These are phyloP conservation scores for Murraya paniculata DNA, from an alignment of 345 rosid species.

Conservation along the genomic window DNA sequence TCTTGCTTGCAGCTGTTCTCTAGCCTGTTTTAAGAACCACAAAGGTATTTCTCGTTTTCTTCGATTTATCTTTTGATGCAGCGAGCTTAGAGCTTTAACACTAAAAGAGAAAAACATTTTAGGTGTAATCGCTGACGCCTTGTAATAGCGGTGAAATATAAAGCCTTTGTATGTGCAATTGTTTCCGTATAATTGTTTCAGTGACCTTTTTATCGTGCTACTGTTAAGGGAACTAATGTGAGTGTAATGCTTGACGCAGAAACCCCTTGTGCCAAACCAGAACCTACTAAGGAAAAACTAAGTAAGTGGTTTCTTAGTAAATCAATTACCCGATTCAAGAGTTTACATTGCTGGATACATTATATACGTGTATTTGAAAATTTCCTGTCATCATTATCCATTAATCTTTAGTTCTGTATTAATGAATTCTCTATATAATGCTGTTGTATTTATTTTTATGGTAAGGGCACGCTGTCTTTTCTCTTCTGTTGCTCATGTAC, in stretches of 20 bases:
- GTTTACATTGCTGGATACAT: background rate
- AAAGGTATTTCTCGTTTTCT: constrained; percentile 29
- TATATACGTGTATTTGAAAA: background rate
- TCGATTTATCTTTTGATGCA: background rate
- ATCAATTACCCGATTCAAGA: background rate
- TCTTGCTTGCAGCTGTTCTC: constrained; percentile 60
- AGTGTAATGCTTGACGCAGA: constrained; percentile 46
- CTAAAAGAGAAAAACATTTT: background rate
- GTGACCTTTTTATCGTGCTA: background rate
- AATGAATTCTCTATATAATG: background rate
- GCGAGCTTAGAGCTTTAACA: background rate
- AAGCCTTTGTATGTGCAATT: background rate
- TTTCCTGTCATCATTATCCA: background rate
- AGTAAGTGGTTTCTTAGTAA: constrained; percentile 30
- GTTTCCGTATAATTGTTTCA: background rate
- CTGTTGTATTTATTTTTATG: background rate
- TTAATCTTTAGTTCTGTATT: background rate
- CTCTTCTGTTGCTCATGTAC: background rate
- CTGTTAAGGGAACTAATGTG: constrained; percentile 14
- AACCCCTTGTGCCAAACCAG: constrained; percentile 67
- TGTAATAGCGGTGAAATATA: background rate
- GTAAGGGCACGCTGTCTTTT: background rate
- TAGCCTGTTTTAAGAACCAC: constrained; percentile 46
- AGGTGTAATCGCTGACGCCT: background rate
- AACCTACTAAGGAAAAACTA: constrained; percentile 34